These are phyloP conservation scores for Fusarium robinianum DNA, from an alignment of 2,329 filamentous ascomycete species.

Conservation along the genomic window DNA sequence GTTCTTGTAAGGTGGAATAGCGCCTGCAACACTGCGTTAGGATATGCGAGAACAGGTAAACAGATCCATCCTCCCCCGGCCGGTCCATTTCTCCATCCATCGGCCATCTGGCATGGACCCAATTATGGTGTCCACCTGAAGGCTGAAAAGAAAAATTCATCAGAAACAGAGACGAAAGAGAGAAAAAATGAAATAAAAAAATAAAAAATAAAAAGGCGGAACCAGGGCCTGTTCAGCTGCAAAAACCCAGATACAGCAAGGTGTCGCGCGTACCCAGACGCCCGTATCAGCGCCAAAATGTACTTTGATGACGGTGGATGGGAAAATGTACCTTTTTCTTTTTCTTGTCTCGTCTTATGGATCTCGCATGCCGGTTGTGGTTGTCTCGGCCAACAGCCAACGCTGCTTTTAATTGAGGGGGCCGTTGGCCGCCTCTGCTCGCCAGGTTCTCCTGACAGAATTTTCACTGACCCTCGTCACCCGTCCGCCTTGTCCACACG, in stretches of 20 bases:
- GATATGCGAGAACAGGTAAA: slow-evolving; percentile 27
- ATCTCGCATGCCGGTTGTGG: slow-evolving; percentile 17
- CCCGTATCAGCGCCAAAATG: slow-evolving; percentile 11
- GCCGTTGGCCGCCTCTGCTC: slow-evolving; percentile 17
- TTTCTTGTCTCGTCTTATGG: slow-evolving; percentile 14
- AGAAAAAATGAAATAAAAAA: slow-evolving; percentile 9
- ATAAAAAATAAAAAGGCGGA: slow-evolving; percentile 27
- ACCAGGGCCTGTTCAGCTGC: slow-evolving; percentile 25
- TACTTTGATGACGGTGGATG: slow-evolving; percentile 18
- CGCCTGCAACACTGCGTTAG: slow-evolving; percentile 27
- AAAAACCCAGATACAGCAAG: slow-evolving; percentile 12
- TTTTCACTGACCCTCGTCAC: slow-evolving; percentile 36
- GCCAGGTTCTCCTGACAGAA: slow-evolving; percentile 41
- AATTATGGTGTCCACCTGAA: slow-evolving; percentile 16
- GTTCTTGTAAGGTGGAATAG: slow-evolving; percentile 27
- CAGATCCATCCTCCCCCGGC: slow-evolving; percentile 16
- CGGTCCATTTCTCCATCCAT: slow-evolving; percentile 14
- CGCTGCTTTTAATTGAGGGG: slow-evolving; percentile 32
- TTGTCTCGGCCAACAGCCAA: slow-evolving; percentile 31
- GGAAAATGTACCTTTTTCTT: slow-evolving; percentile 14
- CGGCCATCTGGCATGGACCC: slow-evolving; percentile 15
- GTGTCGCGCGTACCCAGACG: slow-evolving; percentile 20
- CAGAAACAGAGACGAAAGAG: no score
- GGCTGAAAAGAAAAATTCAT: no score
- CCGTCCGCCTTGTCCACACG: slow-evolving; percentile 31